A percentile compares a stretch with the other conserved stretches of the same genome.
Conservation (phyloP, 176 grass and related monocot species). For the Avena insularis region DNA sequence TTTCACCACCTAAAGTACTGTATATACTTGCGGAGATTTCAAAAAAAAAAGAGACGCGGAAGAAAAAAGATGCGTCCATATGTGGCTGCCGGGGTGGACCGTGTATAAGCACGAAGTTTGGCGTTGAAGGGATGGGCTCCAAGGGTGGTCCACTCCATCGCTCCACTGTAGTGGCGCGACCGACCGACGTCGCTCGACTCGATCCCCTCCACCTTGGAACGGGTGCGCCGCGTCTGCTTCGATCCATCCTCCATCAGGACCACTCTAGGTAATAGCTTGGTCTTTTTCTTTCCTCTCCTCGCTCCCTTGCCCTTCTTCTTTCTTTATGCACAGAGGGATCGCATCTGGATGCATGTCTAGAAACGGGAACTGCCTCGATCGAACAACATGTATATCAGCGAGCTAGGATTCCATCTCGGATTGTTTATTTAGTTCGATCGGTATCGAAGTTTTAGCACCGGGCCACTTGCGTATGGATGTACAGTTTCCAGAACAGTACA, state of each 20-base stretch:
- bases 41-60: too few relatives aligned
- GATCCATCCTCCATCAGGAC: constrained; percentile 23
- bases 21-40: too few relatives aligned
- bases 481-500: not conserved
- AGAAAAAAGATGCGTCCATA: not conserved
- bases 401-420: not conserved
- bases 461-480: not conserved
- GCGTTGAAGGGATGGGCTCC: constrained; percentile 40
- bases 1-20: too few relatives aligned
- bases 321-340: constrained; percentile 24
- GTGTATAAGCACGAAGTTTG: constrained; percentile 12
- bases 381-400: not conserved
- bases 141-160: not conserved
- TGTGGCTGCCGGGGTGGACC: constrained; percentile 39
- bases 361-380: not conserved
- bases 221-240: constrained; percentile 22
- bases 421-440: not conserved
- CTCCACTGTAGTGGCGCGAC: constrained; percentile 12
- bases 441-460: not conserved
- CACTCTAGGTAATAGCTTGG: constrained; percentile 4
- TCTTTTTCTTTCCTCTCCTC: constrained; percentile 36
- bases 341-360: not conserved
- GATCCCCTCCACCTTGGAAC: not conserved
- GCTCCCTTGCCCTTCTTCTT: not conserved
- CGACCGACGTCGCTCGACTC: not conserved